Evolutionary conservation across 2,329 filamentous ascomycete genomes (phyloP), one percentile per base, ranked within the genome.

Genomic region (Pseudogymnoascus sp.): DNA sequence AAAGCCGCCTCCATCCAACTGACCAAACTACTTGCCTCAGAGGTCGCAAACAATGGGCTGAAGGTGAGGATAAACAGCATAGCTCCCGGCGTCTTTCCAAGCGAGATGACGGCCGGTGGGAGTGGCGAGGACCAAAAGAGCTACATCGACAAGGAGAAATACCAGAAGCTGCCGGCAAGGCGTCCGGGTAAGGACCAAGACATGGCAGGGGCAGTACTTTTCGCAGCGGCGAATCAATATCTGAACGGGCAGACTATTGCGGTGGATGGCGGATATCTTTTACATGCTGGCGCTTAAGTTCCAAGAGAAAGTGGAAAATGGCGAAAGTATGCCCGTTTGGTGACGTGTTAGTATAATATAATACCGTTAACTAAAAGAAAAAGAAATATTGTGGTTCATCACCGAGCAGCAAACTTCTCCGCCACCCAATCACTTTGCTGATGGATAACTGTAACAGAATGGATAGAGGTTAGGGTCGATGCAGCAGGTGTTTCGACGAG

Each of bases 41-140:
- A 82, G 61, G 76, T 85, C 11, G 66, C 68, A 1, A 57, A 65
- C 11, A 75, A 77, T n/a, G 75, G 77, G 39, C 74, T 83, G 58
- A 81, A 82, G 69, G 78, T 85, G 59, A 72, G 82, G 12, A 75
- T 85, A 64, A 85, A 85, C 70, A 76, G 73, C 53, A 82, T 85
- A 64, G 79, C 81, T 2, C 82, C 81, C 0, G 80, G 80, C 30
- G 75, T 83, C 3, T 84, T 84, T 68, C 80, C 81, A 0, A 78
- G 75, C 12, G 80, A 84, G 70, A 83, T 84, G 79, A 84, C 81
- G 2, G 76, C 81, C 0, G 73, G 76, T 5, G 76, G 66, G 36
- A 72, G 69, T 62, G 76, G 77, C 36, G 75, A 78, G 14, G 77
- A 79, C 64, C 79, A 83, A 72, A 84, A 83, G 75, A 79, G 75